phyloP scores from a whole-genome alignment of 163 green algal genomes.

The Coccomyxa subellipsoidea region DNA sequence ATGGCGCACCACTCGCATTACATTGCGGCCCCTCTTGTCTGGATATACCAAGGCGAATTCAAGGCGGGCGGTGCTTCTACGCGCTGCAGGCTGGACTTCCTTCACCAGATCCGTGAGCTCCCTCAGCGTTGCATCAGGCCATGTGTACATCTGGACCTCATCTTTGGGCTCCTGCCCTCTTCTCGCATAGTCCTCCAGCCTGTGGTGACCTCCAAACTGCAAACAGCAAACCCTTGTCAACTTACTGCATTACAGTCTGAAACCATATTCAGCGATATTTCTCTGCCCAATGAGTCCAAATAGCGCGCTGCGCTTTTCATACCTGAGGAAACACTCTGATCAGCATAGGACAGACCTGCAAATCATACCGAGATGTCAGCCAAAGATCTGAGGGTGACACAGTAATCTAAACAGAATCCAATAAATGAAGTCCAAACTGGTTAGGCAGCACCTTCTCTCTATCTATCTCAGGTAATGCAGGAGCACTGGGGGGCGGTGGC shows the following conservation, averaged over 20 bases:
- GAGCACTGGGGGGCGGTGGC: not conserved
- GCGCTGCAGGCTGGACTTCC: conserved; percentile 44
- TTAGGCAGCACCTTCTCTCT: not conserved
- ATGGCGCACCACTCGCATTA: conserved; percentile 67
- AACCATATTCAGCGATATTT: too few species aligned
- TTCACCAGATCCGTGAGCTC: conserved; percentile 61
- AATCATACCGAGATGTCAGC: not conserved
- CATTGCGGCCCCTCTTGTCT: conserved; percentile 67
- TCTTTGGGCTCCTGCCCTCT: conserved; percentile 38
- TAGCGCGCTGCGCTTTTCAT: not conserved
- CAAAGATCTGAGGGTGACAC: too few species aligned
- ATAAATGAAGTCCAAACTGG: not conserved
- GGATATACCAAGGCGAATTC: conserved; percentile 86
- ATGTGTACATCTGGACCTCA: conserved; percentile 63
- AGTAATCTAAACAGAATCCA: not conserved
- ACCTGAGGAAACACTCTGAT: conserved; percentile 53
- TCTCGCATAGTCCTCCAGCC: conserved; percentile 36
- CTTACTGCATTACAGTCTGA: too few species aligned
- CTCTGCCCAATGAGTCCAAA: not conserved
- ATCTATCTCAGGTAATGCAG: not conserved
- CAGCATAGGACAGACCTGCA: conserved; percentile 54
- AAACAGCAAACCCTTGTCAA: not conserved
- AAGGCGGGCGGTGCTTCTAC: conserved; percentile 41
- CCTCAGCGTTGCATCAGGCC: conserved; percentile 54
- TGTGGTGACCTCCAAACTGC: conserved; percentile 44